Evolutionary conservation across 441 rosid genomes (phyloP), one percentile per base, ranked within the genome.

Genomic region (Monsonia emarginata): DNA sequence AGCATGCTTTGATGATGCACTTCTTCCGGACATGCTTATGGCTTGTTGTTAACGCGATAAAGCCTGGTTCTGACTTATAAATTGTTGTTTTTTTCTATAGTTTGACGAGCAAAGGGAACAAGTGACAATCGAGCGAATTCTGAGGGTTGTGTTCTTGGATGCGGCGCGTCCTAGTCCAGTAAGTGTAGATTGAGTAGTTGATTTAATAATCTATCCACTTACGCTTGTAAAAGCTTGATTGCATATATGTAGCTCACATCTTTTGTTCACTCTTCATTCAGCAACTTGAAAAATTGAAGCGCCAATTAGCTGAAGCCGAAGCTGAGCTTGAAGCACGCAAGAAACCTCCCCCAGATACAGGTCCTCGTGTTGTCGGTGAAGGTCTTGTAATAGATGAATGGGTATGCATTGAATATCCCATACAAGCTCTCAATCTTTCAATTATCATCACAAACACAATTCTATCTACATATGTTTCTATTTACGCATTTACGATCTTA

Each of bases 311-410:
- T 21, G 92, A 87, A 73, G 92, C 92, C 38, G 89, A 87, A 76
- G 89, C 88, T 70, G 92, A 85, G 1, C 75, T 81, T 22, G 89
- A 87, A 80, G 76, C 71, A 32, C 84, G 88, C 69, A 87, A 82
- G 75, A 87, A 81, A 65, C 89, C 92, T 65, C 73, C 80, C 25
- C 83, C 78, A 31, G 89, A 87, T 40, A 81, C 84, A 2, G 92
- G 88, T 32, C 82, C 81, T 65, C 88, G 74, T 0, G 78, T 83
- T 31, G 85, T 82, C 0, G 89, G 86, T 34, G 88, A 87, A 60
- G 89, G 89, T 72, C 86, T 85, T 50, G 92, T 87, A 31, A 85
- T 87, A 18, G 86, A 87, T 64, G 92, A 87, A 87, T 87, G 92
- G 92, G 92, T 87, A 81, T 19, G 18, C n/a, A 21, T 56, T 42